Base-by-base conservation (phyloP, 192 early-diverging fungal species). In the Paraglomus brasilianum region DNA sequence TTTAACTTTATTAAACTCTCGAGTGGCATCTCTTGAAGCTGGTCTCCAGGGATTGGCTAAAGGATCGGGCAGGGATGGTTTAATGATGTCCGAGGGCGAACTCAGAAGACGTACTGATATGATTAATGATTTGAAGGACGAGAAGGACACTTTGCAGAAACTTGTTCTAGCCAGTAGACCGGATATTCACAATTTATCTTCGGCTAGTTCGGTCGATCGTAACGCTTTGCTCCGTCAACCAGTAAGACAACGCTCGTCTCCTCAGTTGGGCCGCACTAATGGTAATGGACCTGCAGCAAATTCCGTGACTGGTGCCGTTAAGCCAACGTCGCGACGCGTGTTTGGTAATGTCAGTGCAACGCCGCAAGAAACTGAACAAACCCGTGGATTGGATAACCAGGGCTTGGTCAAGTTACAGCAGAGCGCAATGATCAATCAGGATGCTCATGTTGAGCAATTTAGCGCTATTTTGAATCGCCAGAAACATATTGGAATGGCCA, bases 401-500 rank as follows among this genome's bases (percentile, higher is more conserved):
- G 89, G 86, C 0, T 71, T 98, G 8, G 57, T 97, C 43, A 72
- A 86, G 17, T 75, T 95, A 46, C 96, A 98, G 72, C 74, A 82
- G 43, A 77, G 88, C 36, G 75, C 86, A 47, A 94, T 98, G 91
- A 70, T 78, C 19, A 83, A 89, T 61, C 96, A 98, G 69, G 96
- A 98, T 67, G 72, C 77, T 30, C 82, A 86, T 61, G 85, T 94
- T 5, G 83, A 87, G 8, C 82, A 88, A n/a, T 85, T 98, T 41
- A 86, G 85, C 30, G 67, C 82, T 15, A 87, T 95, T 24, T 69
- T 98, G 61, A 78, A 80, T 47, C 82, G 95, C 48, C 96, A 98
- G 74, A 85, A 87, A 68, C 86, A 95, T 69, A 85, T 98, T 77
- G 94, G 95, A 14, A 52, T 86, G 58, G 85, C 89, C 14, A 97